These are phyloP conservation scores for Penicillium sp. DNA, from an alignment of 2,329 filamentous ascomycete species.

Conservation along the genomic window DNA sequence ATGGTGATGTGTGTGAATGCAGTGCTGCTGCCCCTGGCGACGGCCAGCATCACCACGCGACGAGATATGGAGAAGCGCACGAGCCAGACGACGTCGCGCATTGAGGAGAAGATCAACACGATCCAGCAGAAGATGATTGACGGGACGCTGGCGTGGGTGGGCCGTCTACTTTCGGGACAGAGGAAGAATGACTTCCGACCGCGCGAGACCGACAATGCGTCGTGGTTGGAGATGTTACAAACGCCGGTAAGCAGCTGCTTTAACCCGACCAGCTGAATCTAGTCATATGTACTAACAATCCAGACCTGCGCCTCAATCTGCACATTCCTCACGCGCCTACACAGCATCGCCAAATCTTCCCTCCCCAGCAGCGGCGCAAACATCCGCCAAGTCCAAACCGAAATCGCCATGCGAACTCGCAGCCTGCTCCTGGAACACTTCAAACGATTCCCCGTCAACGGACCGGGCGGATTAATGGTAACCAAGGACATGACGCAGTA, in stretches of 20 bases:
- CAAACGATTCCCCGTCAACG: conserved; percentile 90
- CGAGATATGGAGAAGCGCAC: conserved; percentile 87
- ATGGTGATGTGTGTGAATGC: conserved; percentile 92
- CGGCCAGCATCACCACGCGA: conserved; percentile 86
- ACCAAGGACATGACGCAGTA: conserved; percentile 96
- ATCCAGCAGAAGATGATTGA: conserved; percentile 72
- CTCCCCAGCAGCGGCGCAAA: conserved; percentile 71
- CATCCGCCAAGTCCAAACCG: conserved; percentile 77
- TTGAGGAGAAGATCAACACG: conserved; percentile 81
- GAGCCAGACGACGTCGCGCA: conserved; percentile 70
- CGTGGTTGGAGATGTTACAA: conserved; percentile 73
- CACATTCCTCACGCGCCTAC: conserved; percentile 74
- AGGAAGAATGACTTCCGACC: conserved; percentile 90
- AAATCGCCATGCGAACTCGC: conserved; percentile 80
- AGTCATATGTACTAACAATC: not conserved
- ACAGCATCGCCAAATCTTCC: conserved; percentile 66
- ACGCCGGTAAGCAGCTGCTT: conserved; percentile 59
- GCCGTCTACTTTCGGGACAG: conserved; percentile 73
- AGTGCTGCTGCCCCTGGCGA: conserved; percentile 85
- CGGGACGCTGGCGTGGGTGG: conserved; percentile 75
- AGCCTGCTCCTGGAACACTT: conserved; percentile 86
- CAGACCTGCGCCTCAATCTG: conserved; percentile 78
- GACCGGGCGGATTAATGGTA: conserved; percentile 91
- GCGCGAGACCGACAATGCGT: conserved; percentile 69
- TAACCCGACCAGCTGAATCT: not conserved